Conservation (phyloP, 2,329 filamentous ascomycete genomes). For the Trichoderma cornu-damae region DNA sequence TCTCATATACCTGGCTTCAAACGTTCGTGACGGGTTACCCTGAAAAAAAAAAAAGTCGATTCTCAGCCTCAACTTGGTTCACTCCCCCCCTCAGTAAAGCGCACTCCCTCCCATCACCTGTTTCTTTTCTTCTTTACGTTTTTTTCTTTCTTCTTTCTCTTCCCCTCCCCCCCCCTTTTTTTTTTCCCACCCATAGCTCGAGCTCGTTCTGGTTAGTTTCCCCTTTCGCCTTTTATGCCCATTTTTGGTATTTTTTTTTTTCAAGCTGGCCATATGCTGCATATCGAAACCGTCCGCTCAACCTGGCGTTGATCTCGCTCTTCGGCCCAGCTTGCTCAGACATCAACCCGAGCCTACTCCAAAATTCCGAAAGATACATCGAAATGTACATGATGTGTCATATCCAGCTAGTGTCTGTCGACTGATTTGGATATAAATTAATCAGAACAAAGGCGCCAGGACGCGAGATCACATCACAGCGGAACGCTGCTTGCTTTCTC, state of each 20-base stretch:
- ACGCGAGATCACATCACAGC: neutral
- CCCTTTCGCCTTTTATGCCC: neutral
- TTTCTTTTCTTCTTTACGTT: neutral
- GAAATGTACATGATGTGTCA: conserved; percentile 1
- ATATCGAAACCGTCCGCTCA: neutral
- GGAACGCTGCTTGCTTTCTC: neutral
- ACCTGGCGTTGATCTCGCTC: neutral
- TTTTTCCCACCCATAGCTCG: neutral
- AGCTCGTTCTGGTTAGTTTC: neutral
- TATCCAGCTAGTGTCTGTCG: neutral
- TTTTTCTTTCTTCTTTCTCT: neutral
- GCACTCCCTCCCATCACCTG: neutral
- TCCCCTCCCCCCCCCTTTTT: neutral
- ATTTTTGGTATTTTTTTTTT: neutral
- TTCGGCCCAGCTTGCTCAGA: neutral
- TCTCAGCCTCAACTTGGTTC: neutral
- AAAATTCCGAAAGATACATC: neutral
- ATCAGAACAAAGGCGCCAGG: neutral
- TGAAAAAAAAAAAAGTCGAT: neutral
- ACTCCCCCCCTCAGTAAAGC: neutral
- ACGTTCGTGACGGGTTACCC: neutral
- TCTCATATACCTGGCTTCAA: neutral
- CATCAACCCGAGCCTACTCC: neutral
- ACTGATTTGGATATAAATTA: neutral
- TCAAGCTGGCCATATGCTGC: neutral